phyloP scores from a whole-genome alignment of 768 basidiomycete genomes.

The Myochromella boudieri region DNA sequence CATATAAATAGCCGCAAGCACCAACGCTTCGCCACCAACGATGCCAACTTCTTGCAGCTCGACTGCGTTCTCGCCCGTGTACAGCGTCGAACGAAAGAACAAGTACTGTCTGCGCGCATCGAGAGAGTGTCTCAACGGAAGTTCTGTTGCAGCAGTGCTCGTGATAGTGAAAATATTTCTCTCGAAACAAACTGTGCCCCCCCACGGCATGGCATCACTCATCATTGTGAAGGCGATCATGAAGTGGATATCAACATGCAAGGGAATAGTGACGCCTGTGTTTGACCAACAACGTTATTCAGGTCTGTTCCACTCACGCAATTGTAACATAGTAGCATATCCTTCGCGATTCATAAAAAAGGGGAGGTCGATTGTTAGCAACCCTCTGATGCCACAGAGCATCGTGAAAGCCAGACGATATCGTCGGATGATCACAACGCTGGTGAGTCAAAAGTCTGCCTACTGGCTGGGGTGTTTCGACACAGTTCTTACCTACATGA shows the following conservation, averaged over 20 bases:
- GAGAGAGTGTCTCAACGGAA: slow-evolving; percentile 18
- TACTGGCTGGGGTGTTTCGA: too few species aligned
- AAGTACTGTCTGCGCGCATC: slow-evolving; percentile 27
- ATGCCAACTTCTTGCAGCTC: slow-evolving; percentile 75
- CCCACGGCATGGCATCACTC: not conserved
- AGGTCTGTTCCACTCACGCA: not conserved
- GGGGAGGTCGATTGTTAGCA: too few species aligned
- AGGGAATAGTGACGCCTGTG: not conserved
- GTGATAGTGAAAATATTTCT: not conserved
- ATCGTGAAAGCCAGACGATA: too few species aligned
- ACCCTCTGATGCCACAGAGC: too few species aligned
- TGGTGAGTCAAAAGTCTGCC: too few species aligned
- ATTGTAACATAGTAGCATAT: slow-evolving; percentile 4
- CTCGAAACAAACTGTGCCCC: not conserved
- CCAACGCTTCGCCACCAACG: slow-evolving; percentile 76
- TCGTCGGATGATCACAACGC: too few species aligned
- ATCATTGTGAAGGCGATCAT: too few species aligned
- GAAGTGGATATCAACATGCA: slow-evolving; percentile 6
- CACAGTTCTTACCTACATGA: too few species aligned
- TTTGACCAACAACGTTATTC: not conserved
- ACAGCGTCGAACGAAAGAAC: slow-evolving; percentile 37
- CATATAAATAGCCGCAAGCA: slow-evolving; percentile 75
- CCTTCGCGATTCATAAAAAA: too few species aligned
- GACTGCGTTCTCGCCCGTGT: slow-evolving; percentile 74
- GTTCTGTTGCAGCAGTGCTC: slow-evolving; percentile 7